Evolutionary conservation across 805 yeast genomes (phyloP), one percentile per base, ranked within the genome.

Genomic region (Jamesozyma hellenica): DNA sequence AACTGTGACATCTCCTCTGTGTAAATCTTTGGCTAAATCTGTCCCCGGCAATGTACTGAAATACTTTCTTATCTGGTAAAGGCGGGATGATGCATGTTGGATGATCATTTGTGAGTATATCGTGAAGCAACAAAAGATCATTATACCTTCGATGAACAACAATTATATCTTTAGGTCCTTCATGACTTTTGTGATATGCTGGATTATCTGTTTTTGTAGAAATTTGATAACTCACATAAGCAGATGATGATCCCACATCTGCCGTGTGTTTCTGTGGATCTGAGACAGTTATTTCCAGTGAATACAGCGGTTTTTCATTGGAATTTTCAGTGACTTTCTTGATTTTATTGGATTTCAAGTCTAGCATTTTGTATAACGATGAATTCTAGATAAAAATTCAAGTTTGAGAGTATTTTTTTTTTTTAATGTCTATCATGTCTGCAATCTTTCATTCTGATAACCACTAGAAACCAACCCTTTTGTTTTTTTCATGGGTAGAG

Each of bases 41-140:
- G 52, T 90, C 96, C 10, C 98, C 97, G 29, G 94, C 87, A 38
- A 90, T 71, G 61, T 92, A 90, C 58, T 90, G 95, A 50, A 90
- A 68, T 44, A 94, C 75, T 64, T 83, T 84, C 60, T 87, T 88
- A 45, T 90, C 94, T 0, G 98, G 98, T 39, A 90, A 68, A 12
- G 97, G 96, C 1, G 98, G 98, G 0, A 90, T 75, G 12, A 92
- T 75, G 43, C 84, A 70, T 4, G 92, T 82, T 0, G 96, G 95
- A 56, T 68, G 82, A 55, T 88, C 96, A 48, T 76, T 79, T 37
- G 70, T 58, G 39, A 90, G 65, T 41, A 85, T 78, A 44, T 80
- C 82, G 60, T 80, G 83, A 17, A 90, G 68, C 48, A 80, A 76
- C 42, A 81, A 73, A 59, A 90, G 85, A 60, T 92, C 97, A 4